Conservation (phyloP, 169 alveolate species). For the Plasmodium ovale region DNA sequence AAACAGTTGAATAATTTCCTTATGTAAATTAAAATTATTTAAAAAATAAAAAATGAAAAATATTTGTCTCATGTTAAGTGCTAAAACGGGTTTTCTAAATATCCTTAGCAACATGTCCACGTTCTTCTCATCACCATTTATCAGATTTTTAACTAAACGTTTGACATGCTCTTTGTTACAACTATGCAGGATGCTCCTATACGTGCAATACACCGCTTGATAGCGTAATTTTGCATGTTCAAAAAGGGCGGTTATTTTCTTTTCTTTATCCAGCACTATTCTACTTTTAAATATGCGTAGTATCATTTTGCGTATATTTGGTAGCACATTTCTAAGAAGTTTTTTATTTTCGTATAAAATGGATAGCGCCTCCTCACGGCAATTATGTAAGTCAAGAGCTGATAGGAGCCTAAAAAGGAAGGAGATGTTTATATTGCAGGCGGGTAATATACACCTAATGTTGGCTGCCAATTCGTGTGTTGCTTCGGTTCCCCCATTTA, state of each 20-base stretch:
- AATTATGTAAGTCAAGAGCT: conserved; percentile 2
- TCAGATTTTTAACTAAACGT: conserved; percentile 1
- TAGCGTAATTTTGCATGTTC: conserved; percentile 2
- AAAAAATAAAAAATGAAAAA: conserved; percentile 43
- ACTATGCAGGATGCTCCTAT: conserved; percentile 24
- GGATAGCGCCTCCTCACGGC: neutral
- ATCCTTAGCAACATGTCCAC: neutral
- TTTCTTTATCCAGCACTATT: neutral
- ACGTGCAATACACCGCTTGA: conserved; percentile 13
- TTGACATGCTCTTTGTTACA: conserved; percentile 10
- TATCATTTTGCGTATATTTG: conserved; percentile 3
- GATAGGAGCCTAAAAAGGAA: conserved; percentile 22
- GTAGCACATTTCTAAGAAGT: neutral
- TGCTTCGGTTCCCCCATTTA: neutral
- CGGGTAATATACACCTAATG: conserved; percentile 7
- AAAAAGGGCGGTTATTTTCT: neutral
- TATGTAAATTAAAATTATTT: conserved; percentile 34
- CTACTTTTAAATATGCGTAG: neutral
- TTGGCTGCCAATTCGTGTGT: neutral
- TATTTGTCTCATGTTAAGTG: conserved; percentile 57
- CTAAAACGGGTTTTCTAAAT: conserved; percentile 43
- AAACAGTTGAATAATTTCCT: conserved; percentile 30
- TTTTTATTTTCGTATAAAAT: conserved; percentile 6
- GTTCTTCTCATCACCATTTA: neutral
- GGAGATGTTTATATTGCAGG: conserved; percentile 15